phyloP scores from a whole-genome alignment of 331 rosid species.

The Telfairia occidentalis region DNA sequence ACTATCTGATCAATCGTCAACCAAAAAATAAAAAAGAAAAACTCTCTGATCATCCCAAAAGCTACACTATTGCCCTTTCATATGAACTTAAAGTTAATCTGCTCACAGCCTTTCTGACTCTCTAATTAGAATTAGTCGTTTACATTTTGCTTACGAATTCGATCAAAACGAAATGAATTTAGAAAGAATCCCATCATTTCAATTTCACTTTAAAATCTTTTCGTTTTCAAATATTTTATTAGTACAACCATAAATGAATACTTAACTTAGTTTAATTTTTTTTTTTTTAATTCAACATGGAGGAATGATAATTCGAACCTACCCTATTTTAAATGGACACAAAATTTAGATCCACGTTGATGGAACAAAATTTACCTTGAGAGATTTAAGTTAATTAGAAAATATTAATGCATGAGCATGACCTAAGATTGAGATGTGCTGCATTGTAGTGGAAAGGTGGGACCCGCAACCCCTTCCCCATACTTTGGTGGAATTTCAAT shows the following conservation, averaged over 20 bases:
- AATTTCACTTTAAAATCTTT: too few relatives aligned
- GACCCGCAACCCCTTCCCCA: not conserved
- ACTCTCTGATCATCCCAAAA: not conserved
- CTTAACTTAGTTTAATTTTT: too few relatives aligned
- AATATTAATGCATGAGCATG: not conserved
- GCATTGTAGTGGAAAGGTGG: not conserved
- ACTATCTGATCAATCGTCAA: not conserved
- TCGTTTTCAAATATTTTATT: too few relatives aligned
- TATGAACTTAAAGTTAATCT: conserved; percentile 13
- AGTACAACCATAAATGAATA: too few relatives aligned
- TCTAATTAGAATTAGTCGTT: not conserved
- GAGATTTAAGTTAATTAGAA: not conserved
- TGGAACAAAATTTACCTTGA: not conserved
- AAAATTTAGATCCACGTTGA: too few relatives aligned
- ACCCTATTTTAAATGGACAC: too few relatives aligned
- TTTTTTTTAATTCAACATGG: too few relatives aligned
- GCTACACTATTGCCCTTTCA: conserved; percentile 20
- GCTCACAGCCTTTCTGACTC: not conserved
- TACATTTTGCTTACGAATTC: not conserved
- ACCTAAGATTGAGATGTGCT: not conserved
- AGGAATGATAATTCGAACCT: too few relatives aligned
- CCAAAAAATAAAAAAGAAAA: not conserved
- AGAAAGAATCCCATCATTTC: too few relatives aligned
- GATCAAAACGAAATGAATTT: too few relatives aligned
- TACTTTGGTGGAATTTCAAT: not conserved